These are phyloP conservation scores for Apostasia shenzhenica DNA, from an alignment of 106 monocot species.

Conservation along the genomic window DNA sequence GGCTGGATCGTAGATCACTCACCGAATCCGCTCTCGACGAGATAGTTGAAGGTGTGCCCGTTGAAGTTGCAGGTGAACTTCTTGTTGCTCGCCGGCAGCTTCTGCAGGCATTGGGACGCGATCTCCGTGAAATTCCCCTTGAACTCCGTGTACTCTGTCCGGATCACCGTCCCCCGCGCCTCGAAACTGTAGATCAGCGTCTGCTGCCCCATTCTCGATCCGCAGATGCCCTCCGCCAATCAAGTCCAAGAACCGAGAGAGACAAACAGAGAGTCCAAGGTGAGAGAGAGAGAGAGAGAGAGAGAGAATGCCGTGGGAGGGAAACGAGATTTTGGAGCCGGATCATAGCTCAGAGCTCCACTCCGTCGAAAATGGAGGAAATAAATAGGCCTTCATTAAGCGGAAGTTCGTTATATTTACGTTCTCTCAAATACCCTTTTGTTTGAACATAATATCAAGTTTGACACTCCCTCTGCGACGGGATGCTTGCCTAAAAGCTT, in stretches of 20 bases:
- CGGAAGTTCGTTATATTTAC: no score
- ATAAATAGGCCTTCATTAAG: no score
- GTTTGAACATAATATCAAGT: no score
- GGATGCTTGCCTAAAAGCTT: no score
- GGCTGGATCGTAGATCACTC: neutral
- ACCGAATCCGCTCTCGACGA: constrained; percentile 5
- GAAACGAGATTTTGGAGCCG: no score
- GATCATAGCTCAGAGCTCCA: no score
- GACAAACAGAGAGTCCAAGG: no score
- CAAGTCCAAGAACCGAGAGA: no score
- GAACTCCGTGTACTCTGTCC: constrained; percentile 20
- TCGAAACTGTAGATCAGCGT: constrained; percentile 23
- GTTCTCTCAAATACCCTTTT: no score
- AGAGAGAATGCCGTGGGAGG: neutral
- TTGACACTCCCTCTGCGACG: no score
- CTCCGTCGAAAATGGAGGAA: no score
- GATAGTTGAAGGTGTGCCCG: constrained; percentile 5
- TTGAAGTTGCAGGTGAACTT: constrained; percentile 20
- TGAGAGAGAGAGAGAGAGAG: neutral
- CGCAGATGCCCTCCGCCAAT: neutral
- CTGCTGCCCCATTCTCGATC: constrained; percentile 15
- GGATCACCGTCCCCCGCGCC: constrained; percentile 18
- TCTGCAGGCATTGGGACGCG: constrained; percentile 14
- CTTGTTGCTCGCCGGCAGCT: neutral
- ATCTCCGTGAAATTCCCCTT: constrained; percentile 17